Conservation (phyloP, 306 rosid genomes). For the Prunus mongolica region DNA sequence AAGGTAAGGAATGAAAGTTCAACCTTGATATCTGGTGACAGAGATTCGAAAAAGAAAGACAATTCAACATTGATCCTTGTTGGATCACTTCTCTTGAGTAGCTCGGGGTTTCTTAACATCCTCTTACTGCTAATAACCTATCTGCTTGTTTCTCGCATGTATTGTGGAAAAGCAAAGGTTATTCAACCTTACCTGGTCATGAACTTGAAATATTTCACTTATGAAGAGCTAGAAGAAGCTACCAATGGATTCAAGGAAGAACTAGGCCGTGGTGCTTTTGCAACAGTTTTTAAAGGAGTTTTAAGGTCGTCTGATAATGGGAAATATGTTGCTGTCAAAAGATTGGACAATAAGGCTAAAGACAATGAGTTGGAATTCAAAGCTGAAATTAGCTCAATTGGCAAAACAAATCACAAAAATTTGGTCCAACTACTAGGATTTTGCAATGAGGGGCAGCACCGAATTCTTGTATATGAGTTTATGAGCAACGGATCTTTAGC, state of each 20-base stretch:
- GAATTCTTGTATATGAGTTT: no score
- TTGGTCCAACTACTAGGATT: slow-evolving; percentile 20
- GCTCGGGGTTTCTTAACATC: slow-evolving; percentile 36
- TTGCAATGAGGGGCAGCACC: slow-evolving; percentile 4
- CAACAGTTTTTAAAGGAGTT: slow-evolving; percentile 29
- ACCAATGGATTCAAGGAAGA: slow-evolving; percentile 20
- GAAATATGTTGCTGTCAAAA: slow-evolving; percentile 40
- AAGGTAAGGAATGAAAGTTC: slow-evolving; percentile 43
- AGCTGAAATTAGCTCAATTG: slow-evolving; percentile 1
- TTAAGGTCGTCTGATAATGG: slow-evolving; percentile 12
- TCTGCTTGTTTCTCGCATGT: slow-evolving; percentile 10
- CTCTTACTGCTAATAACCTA: slow-evolving; percentile 12
- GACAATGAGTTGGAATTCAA: slow-evolving; percentile 38
- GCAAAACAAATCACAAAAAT: slow-evolving; percentile 20
- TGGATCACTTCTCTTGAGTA: slow-evolving; percentile 36
- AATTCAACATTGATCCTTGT: slow-evolving; percentile 18
- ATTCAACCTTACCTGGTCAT: not conserved
- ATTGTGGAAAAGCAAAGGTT: slow-evolving; percentile 25
- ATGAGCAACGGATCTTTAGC: slow-evolving; percentile 13
- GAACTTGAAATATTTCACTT: slow-evolving; percentile 17
- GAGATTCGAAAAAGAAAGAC: slow-evolving; percentile 5
- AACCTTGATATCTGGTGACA: not conserved
- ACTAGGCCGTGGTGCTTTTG: slow-evolving; percentile 24
- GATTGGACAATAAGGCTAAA: slow-evolving; percentile 29
- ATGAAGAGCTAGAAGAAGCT: slow-evolving; percentile 19